These are phyloP conservation scores for Tuber calosporum DNA, from an alignment of 495 filamentous ascomycete genomes.

Conservation along the genomic window DNA sequence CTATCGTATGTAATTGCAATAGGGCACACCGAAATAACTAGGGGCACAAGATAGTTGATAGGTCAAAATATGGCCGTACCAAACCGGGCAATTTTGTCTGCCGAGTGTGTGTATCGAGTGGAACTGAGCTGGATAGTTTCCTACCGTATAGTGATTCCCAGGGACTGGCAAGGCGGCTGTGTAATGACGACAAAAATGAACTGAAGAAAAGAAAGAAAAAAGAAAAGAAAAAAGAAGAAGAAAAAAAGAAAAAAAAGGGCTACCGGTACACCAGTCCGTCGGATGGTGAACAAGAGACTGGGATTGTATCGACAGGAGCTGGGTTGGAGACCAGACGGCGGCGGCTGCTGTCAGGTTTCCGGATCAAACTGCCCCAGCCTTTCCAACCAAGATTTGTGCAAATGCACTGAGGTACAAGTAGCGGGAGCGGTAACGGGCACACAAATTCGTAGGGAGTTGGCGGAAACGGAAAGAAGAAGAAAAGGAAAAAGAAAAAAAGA, in stretches of 20 bases:
- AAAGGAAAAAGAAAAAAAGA: not conserved
- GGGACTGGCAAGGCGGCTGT: constrained; percentile 19
- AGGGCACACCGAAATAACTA: not conserved
- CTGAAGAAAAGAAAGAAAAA: constrained; percentile 8
- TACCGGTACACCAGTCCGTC: not conserved
- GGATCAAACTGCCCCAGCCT: not conserved
- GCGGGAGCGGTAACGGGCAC: not conserved
- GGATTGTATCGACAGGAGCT: constrained; percentile 1
- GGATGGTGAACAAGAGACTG: not conserved
- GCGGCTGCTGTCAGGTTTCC: constrained; percentile 1
- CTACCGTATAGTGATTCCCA: not conserved
- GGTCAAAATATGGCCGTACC: not conserved
- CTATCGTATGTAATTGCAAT: not conserved
- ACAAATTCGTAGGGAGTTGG: not conserved
- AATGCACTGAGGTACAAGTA: not conserved
- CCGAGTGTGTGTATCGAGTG: not conserved
- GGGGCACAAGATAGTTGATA: not conserved
- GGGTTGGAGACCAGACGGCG: not conserved
- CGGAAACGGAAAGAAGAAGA: not conserved
- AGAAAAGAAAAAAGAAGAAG: constrained; percentile 25
- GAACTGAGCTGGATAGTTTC: not conserved
- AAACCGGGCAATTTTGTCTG: not conserved
- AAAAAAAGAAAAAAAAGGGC: constrained; percentile 7
- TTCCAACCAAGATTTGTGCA: not conserved
- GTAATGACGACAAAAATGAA: constrained; percentile 25